Evolutionary conservation across 805 yeast genomes (phyloP), one percentile per base, ranked within the genome.

Genomic region (Ogataea pignaliae): DNA sequence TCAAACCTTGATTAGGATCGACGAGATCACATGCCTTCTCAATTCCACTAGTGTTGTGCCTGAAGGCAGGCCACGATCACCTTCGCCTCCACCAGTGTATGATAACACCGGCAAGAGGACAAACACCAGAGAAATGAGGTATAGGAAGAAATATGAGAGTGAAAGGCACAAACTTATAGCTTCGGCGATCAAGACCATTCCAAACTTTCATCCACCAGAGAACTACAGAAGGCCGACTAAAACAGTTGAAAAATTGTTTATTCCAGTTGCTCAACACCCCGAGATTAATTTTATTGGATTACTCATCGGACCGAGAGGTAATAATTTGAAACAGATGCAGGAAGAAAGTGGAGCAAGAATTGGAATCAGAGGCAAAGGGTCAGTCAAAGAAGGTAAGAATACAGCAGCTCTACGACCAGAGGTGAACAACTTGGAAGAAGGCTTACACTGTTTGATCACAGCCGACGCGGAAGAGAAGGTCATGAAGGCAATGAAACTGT

Each of bases 221-320:
- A 90, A 84, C 59, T 91, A 87, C 63, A 69, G 73, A 50, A 71
- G 81, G 46, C 82, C 85, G 9, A 61, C 66, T 2, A 82, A 78
- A 53, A 81, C 88, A 6, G 73, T 75, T 37, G 96, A 90, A 54
- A 93, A 90, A 66, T 73, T 88, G 40, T 90, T 78, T 60, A 76
- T 93, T 12, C 98, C 98, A 1, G 86, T 79, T 3, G 76, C 81
- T 34, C 91, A 88, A 47, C 83, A 88, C 66, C 97, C 98, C 0
- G 91, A 85, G 40, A 83, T 93, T 54, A 93, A 93, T 65, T 91
- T 91, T 60, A 86, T 93, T 42, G 99, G 99, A 0, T 71, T 85
- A 41, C 66, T 93, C 16, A 65, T 93, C 40, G 99, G 99, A 0
- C 99, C 99, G 29, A 81, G 99, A 70, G 99, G 98, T 18, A 84